phyloP scores from a whole-genome alignment of 306 rosid species.

The Castanospermum australe region DNA sequence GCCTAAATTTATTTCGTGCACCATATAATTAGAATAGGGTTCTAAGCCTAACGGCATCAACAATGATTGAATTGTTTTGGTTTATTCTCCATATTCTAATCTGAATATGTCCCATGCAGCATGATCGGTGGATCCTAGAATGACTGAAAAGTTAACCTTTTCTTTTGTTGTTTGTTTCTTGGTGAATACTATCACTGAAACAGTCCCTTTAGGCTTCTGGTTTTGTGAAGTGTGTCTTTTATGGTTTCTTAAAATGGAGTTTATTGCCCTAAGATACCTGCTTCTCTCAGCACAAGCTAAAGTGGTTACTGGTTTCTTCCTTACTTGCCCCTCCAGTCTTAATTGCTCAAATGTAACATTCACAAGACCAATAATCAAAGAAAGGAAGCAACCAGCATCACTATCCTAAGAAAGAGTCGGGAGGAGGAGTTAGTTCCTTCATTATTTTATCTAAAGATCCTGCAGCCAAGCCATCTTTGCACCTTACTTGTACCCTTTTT shows the following conservation, averaged over 20 bases:
- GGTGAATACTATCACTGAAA: background rate
- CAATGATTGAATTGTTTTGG: background rate
- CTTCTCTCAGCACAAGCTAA: background rate
- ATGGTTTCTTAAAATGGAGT: background rate
- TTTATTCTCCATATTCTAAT: background rate
- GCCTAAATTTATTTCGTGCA: background rate
- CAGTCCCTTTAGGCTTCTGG: background rate
- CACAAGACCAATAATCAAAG: background rate
- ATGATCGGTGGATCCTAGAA: background rate
- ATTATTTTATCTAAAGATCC: background rate
- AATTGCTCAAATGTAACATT: background rate
- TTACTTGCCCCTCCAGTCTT: background rate
- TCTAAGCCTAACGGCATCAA: slow-evolving; percentile 13
- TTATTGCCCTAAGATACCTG: background rate
- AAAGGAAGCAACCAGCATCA: background rate
- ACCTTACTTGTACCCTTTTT: background rate
- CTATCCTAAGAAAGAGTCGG: background rate
- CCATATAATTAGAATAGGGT: slow-evolving; percentile 2
- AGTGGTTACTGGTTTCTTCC: background rate
- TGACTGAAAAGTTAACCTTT: background rate
- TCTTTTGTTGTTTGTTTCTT: background rate
- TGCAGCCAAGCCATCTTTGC: background rate
- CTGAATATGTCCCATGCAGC: background rate
- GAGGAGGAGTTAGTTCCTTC: background rate
- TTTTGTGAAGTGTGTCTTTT: background rate